Evolutionary conservation across 1,284 basidiomycete genomes (phyloP), one percentile per base, ranked within the genome.

Genomic region (Xerocomus nothofagi): DNA sequence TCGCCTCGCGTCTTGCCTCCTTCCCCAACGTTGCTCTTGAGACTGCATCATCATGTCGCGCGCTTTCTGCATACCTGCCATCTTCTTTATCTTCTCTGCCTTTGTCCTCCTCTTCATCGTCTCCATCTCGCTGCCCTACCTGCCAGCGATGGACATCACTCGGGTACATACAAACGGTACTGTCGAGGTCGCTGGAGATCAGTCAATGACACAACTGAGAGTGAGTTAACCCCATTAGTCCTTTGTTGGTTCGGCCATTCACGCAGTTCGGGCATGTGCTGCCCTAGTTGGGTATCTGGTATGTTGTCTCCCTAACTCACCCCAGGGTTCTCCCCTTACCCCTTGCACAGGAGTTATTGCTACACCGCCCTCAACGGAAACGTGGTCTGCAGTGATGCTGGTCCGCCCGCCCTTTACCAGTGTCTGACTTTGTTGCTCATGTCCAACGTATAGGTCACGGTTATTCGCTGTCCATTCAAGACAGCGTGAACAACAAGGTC

Each of bases 91-190:
- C 46, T 71, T 81, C 57, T 68, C 66, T 44, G 85, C 88, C 24
- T 77, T 88, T 52, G 75, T 86, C 5, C 77, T 89, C 48, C 78
- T 77, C 59, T 72, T 88, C 65, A 68, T 90, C 54, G 78, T 81
- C 38, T 81, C 86, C 18, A 74, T 90, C 42, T 88, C 86, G 4
- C 70, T 88, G 6, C 88, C 87, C 2, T 82, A 71, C 67, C 69
- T 89, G 24, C 71, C 79, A 27, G 77, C 75, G 0, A 69, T 88
- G 54, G 87, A 89, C 66, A 73, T 89, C 57, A 73, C 76, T 4
- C 80, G 86, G 29, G 73, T 78, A 6, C 73, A 78, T 47, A 81
- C 82, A 50, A 46, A 44, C 21, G 69, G 63, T 9, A 61, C 60
- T 18, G 65, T 65, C 11, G 51, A 65, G 29, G 62, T 70, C 30